Percentiles rank a stretch among this genome's conserved stretches.
Evolutionary conservation across 352 stramenopile genomes (phyloP).

Genomic region (Phytophthora vignae): DNA sequence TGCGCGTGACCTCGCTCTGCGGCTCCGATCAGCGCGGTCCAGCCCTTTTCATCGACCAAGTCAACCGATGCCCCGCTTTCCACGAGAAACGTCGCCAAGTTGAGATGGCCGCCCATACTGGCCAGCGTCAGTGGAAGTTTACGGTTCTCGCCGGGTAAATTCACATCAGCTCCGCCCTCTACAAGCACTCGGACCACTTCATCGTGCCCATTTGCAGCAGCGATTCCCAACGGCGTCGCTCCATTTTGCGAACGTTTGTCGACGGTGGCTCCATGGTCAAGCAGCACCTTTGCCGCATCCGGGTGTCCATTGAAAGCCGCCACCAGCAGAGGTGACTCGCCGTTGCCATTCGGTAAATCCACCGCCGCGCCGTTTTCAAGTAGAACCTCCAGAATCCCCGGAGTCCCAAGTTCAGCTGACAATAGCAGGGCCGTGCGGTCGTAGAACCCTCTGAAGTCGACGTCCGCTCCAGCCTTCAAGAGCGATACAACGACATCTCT

Average conservation of each 20-base stretch:
- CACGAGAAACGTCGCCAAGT: background rate
- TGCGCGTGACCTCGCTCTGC: background rate
- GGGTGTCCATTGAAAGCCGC: background rate
- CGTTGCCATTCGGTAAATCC: background rate
- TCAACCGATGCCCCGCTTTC: background rate
- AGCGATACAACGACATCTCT: background rate
- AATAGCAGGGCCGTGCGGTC: background rate
- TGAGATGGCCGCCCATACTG: background rate
- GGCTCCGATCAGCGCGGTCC: background rate
- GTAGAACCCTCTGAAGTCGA: background rate
- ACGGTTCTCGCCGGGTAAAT: background rate
- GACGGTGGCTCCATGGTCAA: background rate
- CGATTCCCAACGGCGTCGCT: background rate
- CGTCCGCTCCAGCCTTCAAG: background rate
- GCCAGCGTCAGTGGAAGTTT: background rate
- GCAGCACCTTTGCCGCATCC: background rate
- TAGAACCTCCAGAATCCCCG: background rate
- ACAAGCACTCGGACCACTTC: constrained; percentile 1
- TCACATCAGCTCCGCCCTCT: background rate
- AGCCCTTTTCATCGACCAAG: background rate
- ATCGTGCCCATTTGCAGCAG: background rate
- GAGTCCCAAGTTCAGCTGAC: background rate
- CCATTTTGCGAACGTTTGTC: background rate
- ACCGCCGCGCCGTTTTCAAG: background rate
- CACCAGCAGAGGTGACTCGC: background rate